Base-by-base conservation (phyloP, 78 protist species). In the Diacronema lutheri region DNA sequence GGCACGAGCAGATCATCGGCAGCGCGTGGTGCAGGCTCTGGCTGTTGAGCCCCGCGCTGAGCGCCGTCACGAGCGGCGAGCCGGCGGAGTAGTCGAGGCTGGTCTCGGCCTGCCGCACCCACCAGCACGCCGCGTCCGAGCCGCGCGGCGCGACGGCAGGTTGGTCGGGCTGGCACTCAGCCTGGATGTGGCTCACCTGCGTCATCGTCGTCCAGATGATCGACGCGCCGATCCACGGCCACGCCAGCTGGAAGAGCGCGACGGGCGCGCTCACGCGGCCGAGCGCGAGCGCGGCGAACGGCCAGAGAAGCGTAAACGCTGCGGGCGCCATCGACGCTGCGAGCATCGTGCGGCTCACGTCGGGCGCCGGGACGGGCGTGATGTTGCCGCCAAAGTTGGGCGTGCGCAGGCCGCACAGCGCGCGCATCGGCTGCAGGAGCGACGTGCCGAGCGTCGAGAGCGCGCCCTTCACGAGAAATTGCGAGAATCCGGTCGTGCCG, bases 161-260 rank as follows among this genome's bases (percentile, higher is more conserved):
- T n/a, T 50, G 76, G 13, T 1, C 29, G n/a, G n/a, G n/a, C 76
- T 68, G 76, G 33, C 55, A 33, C 21, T 68, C 76, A 9, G 3
- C 55, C 31, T 68, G 76, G 37, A 71, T 56, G 79, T 71, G 79
- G 21, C 21, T 4, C 33, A 68, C 76, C 76, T 68, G 76, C 76
- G 76, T 68, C 76, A 68, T 68, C 55, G 38, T 55, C 25, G 76
- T 68, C 76, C 76, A 68, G 76, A 68, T 68, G 46, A 44, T 44
- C 50, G 50, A 44, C 50, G 7, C 7, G 50, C 50, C 50, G 16
- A 44, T 7, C 16, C 3, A 44, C 50, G 50, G 50, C 50, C 50
- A 44, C 50, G 50, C 50, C 16, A 3, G 3, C 50, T 9, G 50
- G 50, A 44, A 44, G 16, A 44, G 50, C 50, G 50, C 50, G n/a